Base-by-base conservation (phyloP, 495 filamentous ascomycete species). In the Penicillium daleae region DNA sequence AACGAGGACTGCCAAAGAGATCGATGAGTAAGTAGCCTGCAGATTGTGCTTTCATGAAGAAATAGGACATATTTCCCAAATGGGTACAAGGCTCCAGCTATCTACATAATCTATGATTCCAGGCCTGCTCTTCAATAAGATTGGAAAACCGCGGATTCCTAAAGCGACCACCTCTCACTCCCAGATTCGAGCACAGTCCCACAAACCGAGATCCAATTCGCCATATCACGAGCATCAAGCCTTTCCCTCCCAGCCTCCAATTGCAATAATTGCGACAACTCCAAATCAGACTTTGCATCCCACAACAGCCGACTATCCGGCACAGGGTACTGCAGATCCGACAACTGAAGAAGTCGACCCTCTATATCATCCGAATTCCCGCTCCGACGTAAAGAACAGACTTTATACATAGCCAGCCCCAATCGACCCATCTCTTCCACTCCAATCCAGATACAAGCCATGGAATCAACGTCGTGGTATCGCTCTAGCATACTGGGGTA, bases 401-500 rank as follows among this genome's bases (percentile, higher is more conserved):
- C 21, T 7, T 46, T 46, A 24, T 22, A 46, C 42, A 46, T 46
- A 1, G 42, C 42, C 42, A 46, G 21, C 9, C 42, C 42, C 2
- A 46, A 15, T 9, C 42, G 19, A 12, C 42, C 19, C 42, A 46
- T 46, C 9, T 46, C 42, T 22, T 46, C 42, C 21, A 46, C 21
- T 5, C 42, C 42, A 46, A 46, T 46, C 42, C 42, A 46, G 21
- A 46, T 46, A 46, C 42, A 46, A 12, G 42, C 42, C 21, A 46
- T 46, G 10, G 42, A 46, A 10, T 46, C 42, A 3, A 46, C 42
- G 19, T 21, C 42, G 8, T 46, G 42, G 42, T 46, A 46, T 46
- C 42, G 42, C 24, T 46, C 42, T 21, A 46, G n/a, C 42, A 46
- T 46, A 24, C 42, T 24, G 42, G 42, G 42, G 42, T 46, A 46